phyloP scores from a whole-genome alignment of 495 filamentous ascomycete species.

The Lentithecium fluviatile region DNA sequence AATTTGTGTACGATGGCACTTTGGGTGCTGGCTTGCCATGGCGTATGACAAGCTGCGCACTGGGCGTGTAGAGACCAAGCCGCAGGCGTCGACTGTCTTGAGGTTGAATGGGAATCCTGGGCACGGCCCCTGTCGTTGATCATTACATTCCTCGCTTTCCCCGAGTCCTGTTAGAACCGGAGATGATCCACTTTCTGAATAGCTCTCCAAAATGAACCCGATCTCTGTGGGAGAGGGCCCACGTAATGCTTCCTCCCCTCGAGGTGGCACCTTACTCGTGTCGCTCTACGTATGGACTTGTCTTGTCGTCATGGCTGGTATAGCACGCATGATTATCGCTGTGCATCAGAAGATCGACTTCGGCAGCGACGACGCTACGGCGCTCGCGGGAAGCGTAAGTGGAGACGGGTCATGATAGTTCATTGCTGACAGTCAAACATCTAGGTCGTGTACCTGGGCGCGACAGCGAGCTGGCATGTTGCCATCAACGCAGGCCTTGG shows the following conservation, averaged over 20 bases:
- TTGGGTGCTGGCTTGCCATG: not conserved
- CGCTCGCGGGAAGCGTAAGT: not conserved
- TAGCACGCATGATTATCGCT: conserved; percentile 6
- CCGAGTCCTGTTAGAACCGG: too few relatives aligned
- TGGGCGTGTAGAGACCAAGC: not conserved
- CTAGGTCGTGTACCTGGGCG: not conserved
- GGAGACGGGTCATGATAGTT: not conserved
- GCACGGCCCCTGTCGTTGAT: too few relatives aligned
- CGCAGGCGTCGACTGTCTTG: too few relatives aligned
- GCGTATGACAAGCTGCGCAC: not conserved
- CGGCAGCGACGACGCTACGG: conserved; percentile 12
- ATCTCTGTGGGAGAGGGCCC: not conserved
- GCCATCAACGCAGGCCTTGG: conserved; percentile 4
- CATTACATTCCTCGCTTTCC: too few relatives aligned
- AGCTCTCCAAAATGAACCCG: conserved; percentile 5
- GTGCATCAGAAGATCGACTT: conserved; percentile 5
- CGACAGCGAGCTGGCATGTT: not conserved
- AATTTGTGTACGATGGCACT: too few relatives aligned
- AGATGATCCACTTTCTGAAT: not conserved
- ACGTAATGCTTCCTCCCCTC: conserved; percentile 7
- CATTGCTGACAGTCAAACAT: too few relatives aligned
- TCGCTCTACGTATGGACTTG: conserved; percentile 10
- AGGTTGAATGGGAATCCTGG: too few relatives aligned
- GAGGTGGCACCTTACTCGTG: conserved; percentile 11
- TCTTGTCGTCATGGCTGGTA: conserved; percentile 1